phyloP scores from a whole-genome alignment of 345 rosid genomes.

The Nasturtium officinale region DNA sequence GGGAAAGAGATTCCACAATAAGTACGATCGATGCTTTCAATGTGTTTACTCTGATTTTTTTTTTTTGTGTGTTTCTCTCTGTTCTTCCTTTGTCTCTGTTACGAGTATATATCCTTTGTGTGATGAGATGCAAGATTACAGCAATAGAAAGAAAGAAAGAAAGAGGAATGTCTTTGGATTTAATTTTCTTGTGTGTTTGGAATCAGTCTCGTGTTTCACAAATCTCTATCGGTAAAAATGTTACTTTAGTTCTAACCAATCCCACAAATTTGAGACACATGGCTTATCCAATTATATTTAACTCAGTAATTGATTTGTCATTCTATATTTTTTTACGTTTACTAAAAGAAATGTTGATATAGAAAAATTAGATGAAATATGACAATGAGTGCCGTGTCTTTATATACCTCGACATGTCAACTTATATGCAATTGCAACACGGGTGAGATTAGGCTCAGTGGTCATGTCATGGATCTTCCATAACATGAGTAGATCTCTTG shows the following conservation, averaged over 20 bases:
- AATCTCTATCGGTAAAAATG: not conserved
- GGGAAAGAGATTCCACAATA: not conserved
- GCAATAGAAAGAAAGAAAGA: not conserved
- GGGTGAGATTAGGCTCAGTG: not conserved
- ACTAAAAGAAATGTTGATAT: not conserved
- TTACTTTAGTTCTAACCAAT: not conserved
- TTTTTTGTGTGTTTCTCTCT: slow-evolving; percentile 11
- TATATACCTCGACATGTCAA: not conserved
- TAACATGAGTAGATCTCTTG: not conserved
- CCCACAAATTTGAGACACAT: not conserved
- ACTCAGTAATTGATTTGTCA: not conserved
- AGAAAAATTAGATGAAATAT: not conserved
- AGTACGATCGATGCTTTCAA: not conserved
- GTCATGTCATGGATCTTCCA: not conserved
- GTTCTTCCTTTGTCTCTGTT: slow-evolving; percentile 14
- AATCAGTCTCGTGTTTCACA: not conserved
- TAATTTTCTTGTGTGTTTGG: not conserved
- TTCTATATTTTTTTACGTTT: not conserved
- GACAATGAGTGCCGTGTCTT: not conserved
- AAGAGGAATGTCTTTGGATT: not conserved
- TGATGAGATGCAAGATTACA: slow-evolving; percentile 32
- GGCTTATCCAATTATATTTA: slow-evolving; percentile 2
- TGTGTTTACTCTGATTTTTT: slow-evolving; percentile 14
- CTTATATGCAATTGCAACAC: not conserved
- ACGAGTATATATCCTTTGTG: slow-evolving; percentile 23